phyloP scores from a whole-genome alignment of 306 rosid species.

The Calophaca sinica region DNA sequence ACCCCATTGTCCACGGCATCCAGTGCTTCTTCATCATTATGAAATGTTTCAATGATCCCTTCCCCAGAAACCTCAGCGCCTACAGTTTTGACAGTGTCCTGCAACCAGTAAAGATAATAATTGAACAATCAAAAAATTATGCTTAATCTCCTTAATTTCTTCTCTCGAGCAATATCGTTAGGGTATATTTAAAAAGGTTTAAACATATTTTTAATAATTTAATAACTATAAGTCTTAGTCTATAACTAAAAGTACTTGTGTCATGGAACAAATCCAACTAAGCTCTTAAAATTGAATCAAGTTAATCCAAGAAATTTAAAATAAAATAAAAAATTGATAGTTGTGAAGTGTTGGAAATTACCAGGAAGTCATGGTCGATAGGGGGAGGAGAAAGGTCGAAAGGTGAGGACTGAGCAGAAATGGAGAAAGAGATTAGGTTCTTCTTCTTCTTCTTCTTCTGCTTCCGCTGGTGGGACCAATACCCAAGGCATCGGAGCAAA shows the following conservation, averaged over 20 bases:
- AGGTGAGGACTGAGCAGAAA: constrained; percentile 49
- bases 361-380: constrained; percentile 84
- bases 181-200: background rate
- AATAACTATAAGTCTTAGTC: no score
- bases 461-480: constrained; percentile 16
- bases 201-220: background rate
- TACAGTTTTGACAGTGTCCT: constrained; percentile 64
- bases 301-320: background rate
- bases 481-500: constrained; percentile 41
- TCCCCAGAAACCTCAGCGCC: constrained; percentile 74
- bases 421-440: constrained; percentile 23
- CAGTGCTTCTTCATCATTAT: constrained; percentile 79
- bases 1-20: constrained; percentile 70
- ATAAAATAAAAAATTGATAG: background rate
- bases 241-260: no score
- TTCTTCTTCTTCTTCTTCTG: background rate
- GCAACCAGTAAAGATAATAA: constrained; percentile 39
- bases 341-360: constrained; percentile 31
- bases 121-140: background rate
- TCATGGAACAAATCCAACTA: no score
- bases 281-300: no score
- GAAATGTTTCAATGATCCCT: constrained; percentile 75
- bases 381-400: constrained; percentile 93
- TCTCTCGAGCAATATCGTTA: background rate
- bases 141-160: background rate